Percentiles rank a stretch among this genome's conserved stretches.
Conservation (phyloP, 257 asterid genomes). For the Leptodermis oblonga region DNA sequence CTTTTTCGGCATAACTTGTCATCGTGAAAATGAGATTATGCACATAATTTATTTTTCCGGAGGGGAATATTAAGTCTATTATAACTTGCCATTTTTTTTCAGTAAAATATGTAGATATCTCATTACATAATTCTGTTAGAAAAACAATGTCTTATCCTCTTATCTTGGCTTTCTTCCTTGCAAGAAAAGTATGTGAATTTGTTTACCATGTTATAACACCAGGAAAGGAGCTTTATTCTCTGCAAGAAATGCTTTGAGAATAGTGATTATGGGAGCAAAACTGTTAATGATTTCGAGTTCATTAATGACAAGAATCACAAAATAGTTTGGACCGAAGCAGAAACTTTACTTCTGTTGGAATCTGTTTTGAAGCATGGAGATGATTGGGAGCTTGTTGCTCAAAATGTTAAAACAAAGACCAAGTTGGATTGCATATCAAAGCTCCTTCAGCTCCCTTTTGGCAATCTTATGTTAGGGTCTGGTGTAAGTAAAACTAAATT, state of each 20-base stretch:
- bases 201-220: slow-evolving; percentile 24
- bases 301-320: slow-evolving; percentile 36
- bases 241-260: slow-evolving; percentile 78
- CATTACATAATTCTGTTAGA: neutral
- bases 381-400: slow-evolving; percentile 88
- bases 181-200: slow-evolving; percentile 9
- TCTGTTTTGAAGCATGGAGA: slow-evolving; percentile 88
- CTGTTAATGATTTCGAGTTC: slow-evolving; percentile 60
- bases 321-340: slow-evolving; percentile 79
- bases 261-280: slow-evolving; percentile 49
- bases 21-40: no score
- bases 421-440: slow-evolving; percentile 85
- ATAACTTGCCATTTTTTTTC: neutral
- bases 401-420: slow-evolving; percentile 68
- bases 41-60: no score
- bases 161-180: slow-evolving; percentile 8
- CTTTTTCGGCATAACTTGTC: no score
- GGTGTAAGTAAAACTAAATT: slow-evolving; percentile 37
- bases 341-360: slow-evolving; percentile 78
- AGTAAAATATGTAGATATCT: neutral
- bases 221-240: slow-evolving; percentile 52
- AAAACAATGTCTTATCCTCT: neutral
- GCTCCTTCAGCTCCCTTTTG: slow-evolving; percentile 86
- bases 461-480: slow-evolving; percentile 74
- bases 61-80: neutral